phyloP scores from a whole-genome alignment of 495 filamentous ascomycete species.

The Aspergillus indologenus region DNA sequence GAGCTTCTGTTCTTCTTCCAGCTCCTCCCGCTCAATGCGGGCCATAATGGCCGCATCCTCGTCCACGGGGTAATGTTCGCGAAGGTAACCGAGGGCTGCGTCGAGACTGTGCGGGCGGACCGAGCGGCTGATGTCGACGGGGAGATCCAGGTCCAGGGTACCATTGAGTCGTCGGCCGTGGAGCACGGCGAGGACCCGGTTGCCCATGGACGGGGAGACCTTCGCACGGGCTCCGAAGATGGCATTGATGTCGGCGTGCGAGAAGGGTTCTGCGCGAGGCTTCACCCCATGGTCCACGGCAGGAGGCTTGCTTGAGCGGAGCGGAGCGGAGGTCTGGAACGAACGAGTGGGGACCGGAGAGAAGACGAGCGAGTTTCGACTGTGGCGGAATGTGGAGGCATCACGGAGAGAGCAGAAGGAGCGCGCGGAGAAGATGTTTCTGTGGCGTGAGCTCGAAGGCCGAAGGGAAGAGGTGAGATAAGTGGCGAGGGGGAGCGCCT shows the following conservation, averaged over 20 bases:
- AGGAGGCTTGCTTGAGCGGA: constrained; percentile 12
- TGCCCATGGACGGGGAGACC: constrained; percentile 52
- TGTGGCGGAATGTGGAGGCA: not conserved
- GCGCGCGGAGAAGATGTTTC: constrained; percentile 20
- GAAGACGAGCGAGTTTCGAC: not conserved
- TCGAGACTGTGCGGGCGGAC: constrained; percentile 33
- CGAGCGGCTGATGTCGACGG: constrained; percentile 42
- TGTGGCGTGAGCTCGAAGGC: constrained; percentile 6
- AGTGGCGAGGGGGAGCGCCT: constrained; percentile 18
- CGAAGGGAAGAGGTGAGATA: constrained; percentile 24
- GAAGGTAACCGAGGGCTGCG: constrained; percentile 64
- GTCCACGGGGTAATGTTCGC: constrained; percentile 65
- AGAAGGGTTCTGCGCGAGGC: constrained; percentile 34
- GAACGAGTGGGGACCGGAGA: constrained; percentile 15
- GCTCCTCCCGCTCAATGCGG: constrained; percentile 58
- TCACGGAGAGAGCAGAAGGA: constrained; percentile 9
- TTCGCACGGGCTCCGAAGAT: constrained; percentile 57
- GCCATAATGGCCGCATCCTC: constrained; percentile 65
- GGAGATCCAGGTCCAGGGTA: constrained; percentile 59
- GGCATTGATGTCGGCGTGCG: constrained; percentile 50
- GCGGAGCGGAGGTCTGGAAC: constrained; percentile 24
- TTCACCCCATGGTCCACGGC: constrained; percentile 22
- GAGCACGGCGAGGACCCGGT: constrained; percentile 62
- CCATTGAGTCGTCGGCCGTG: constrained; percentile 74
- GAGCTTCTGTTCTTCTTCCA: constrained; percentile 38